Conservation (phyloP, 202 grass and related monocot species). For the Saccharum hybrid region DNA sequence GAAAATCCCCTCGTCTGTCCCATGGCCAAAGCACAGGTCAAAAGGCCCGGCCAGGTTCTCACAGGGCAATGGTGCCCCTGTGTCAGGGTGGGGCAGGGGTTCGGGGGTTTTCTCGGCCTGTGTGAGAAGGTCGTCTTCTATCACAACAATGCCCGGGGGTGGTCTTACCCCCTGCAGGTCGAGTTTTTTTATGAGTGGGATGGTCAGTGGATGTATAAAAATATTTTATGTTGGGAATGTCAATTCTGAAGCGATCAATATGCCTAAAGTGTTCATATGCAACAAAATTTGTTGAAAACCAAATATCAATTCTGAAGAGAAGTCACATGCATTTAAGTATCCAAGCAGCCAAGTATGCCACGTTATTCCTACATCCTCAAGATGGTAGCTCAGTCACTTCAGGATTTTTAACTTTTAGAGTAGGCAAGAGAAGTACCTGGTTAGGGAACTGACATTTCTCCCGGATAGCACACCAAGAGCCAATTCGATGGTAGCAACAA, state of each 20-base stretch:
- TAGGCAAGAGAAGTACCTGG: conserved; percentile 57
- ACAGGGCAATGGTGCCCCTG: too few relatives aligned
- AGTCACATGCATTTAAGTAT: background rate
- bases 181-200: background rate
- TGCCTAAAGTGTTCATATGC: background rate
- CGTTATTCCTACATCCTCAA: conserved; percentile 24
- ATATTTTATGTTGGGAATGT: background rate
- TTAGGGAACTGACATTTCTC: conserved; percentile 63
- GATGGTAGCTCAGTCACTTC: conserved; percentile 23
- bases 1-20: too few relatives aligned
- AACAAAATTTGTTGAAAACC: conserved; percentile 36
- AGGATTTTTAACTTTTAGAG: conserved; percentile 34
- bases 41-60: too few relatives aligned
- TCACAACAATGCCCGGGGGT: too few relatives aligned
- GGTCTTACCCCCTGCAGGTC: too few relatives aligned
- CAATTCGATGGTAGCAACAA: conserved; percentile 53
- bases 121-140: too few relatives aligned
- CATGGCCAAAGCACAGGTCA: too few relatives aligned
- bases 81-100: too few relatives aligned
- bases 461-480: conserved; percentile 54
- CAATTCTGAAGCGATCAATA: background rate
- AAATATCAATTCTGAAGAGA: background rate
- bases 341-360: background rate
- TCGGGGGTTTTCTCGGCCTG: too few relatives aligned
- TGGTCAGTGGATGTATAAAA: background rate